Evolutionary conservation across 192 early-diverging fungal genomes (phyloP), one percentile per base, ranked within the genome.

Genomic region (Borealophlyctis nickersoniae): DNA sequence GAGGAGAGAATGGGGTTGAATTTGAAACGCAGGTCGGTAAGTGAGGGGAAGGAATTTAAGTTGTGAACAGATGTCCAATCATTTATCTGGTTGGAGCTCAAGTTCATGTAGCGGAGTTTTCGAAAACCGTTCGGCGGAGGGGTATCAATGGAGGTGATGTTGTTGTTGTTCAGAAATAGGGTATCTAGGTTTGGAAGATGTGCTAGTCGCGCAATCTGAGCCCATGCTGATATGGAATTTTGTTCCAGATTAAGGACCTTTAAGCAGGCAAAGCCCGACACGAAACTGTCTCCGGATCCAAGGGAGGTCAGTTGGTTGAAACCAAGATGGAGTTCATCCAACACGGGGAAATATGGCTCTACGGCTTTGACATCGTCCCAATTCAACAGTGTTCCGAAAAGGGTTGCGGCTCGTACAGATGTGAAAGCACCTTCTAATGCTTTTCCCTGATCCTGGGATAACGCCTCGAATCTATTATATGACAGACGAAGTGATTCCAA

Each of bases 261-360:
- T 23, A 77, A 57, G 26, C 52, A 13, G 4, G 48, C 53, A 36
- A 79, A 72, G 4, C 57, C 48, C 19, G 39, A 13, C 9, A 19
- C 22, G 31, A 36, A 32, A 56, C 28, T 0, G 52, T 4, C 13
- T 64, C 53, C 3, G 16, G 22, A 11, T 4, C 1, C 27, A 33
- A 35, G 2, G 1, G 36, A 34, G 13, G 16, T 22, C 0, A 78
- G 31, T 3, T 67, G 50, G 49, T 81, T 81, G 54, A 73, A 73
- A n/a, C 73, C 76, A n/a, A 79, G 48, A 56, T 73, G 71, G 23
- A 81, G 60, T 26, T 69, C 65, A 30, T 68, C 62, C 22, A 81
- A 59, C n/a, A 19, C 28, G 22, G 76, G 70, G 16, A 73, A 57
- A 13, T 50, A 58, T 22, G 33, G 28, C 26, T 56, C 71, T 5